phyloP scores from a whole-genome alignment of 257 asterid genomes.

The Paulownia fortunei region DNA sequence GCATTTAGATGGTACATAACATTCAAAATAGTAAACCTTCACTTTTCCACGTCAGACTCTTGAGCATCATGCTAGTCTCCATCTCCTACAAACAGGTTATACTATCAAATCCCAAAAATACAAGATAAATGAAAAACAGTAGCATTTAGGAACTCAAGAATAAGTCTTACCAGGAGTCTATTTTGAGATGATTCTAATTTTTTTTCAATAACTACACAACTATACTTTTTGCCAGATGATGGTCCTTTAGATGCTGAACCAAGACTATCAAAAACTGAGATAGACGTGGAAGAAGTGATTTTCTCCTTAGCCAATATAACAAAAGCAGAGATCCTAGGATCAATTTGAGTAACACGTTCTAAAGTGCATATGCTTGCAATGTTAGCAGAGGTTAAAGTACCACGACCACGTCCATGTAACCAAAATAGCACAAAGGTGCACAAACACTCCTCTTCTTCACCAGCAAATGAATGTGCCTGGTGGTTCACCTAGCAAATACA shows the following conservation, averaged over 20 bases:
- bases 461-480: constrained; percentile 37
- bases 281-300: constrained; percentile 19
- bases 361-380: constrained; percentile 45
- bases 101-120: background rate
- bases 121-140: constrained; percentile 15
- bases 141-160: constrained; percentile 5
- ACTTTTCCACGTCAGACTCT: background rate
- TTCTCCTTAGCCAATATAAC: constrained; percentile 42
- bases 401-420: constrained; percentile 58
- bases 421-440: constrained; percentile 56
- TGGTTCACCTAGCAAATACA: constrained; percentile 45
- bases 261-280: background rate
- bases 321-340: constrained; percentile 46
- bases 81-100: constrained; percentile 32
- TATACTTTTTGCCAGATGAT: background rate
- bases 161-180: constrained; percentile 15
- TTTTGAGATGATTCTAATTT: constrained; percentile 1
- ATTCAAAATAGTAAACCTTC: constrained; percentile 30
- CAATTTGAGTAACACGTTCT: constrained; percentile 28
- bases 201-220: background rate
- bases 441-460: constrained; percentile 56
- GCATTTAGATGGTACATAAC: constrained; percentile 16
- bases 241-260: background rate
- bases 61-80: background rate
- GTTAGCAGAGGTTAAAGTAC: constrained; percentile 27